A percentile compares a stretch with the other conserved stretches of the same genome.
Evolutionary conservation across 768 basidiomycete genomes (phyloP).

Genomic region (Termitomyces sp.): DNA sequence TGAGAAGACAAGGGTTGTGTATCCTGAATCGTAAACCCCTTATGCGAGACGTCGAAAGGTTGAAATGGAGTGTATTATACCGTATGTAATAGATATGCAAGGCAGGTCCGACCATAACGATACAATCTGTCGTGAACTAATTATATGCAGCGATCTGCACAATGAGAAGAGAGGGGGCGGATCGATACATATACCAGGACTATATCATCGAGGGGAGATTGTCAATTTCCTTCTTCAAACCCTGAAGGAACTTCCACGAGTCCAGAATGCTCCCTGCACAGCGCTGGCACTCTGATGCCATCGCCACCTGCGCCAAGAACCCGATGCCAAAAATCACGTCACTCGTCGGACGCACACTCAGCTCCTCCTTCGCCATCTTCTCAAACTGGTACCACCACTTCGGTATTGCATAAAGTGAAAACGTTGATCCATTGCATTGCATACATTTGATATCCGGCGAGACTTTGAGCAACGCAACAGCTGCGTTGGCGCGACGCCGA

Average conservation of each 20-base stretch:
- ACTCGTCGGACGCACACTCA: slow-evolving; percentile 49
- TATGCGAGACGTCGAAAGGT: too few species aligned
- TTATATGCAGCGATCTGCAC: not conserved
- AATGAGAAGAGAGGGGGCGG: too few species aligned
- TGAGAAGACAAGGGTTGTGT: too few species aligned
- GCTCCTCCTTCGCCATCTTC: slow-evolving; percentile 50
- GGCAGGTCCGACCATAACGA: too few species aligned
- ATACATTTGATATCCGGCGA: slow-evolving; percentile 55
- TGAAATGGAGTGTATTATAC: too few species aligned
- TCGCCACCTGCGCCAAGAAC: slow-evolving; percentile 50
- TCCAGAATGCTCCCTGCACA: slow-evolving; percentile 64
- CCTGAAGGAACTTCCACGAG: slow-evolving; percentile 48
- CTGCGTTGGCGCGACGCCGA: slow-evolving; percentile 42
- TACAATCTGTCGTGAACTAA: not conserved
- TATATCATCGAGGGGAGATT: slow-evolving; percentile 30
- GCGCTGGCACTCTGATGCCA: slow-evolving; percentile 48
- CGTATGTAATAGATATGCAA: too few species aligned
- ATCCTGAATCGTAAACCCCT: too few species aligned
- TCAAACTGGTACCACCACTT: slow-evolving; percentile 69
- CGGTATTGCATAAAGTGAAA: slow-evolving; percentile 42
- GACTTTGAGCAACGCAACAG: slow-evolving; percentile 38
- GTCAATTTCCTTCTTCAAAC: slow-evolving; percentile 55
- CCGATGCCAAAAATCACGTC: slow-evolving; percentile 54
- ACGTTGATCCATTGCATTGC: slow-evolving; percentile 53
- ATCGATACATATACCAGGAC: not conserved